phyloP scores from a whole-genome alignment of 208 protist genomes.

The Wallacemonas sp. region DNA sequence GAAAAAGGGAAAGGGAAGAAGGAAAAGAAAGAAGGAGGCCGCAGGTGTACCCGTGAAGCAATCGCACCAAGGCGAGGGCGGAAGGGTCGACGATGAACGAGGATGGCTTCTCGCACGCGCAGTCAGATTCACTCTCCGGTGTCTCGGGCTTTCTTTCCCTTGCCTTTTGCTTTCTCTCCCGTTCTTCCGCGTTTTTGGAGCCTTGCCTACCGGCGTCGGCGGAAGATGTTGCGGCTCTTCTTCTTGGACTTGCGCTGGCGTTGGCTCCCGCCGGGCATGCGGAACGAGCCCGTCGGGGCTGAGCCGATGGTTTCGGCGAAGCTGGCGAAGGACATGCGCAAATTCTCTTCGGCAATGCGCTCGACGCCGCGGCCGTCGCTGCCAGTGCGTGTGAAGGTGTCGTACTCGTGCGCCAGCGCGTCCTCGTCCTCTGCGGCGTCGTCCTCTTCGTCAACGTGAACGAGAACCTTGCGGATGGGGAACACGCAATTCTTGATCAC shows the following conservation, averaged over 20 bases:
- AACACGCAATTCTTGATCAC: slow-evolving; percentile 83
- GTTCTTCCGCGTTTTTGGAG: not conserved
- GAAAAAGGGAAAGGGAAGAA: not conserved
- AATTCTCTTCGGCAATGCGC: slow-evolving; percentile 75
- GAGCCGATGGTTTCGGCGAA: slow-evolving; percentile 59
- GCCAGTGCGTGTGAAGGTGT: slow-evolving; percentile 44
- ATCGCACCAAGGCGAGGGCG: too few species aligned
- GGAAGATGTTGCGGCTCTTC: slow-evolving; percentile 21
- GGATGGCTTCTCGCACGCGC: too few species aligned
- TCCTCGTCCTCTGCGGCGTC: slow-evolving; percentile 35
- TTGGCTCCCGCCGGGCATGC: slow-evolving; percentile 21
- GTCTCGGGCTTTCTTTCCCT: slow-evolving; percentile 5
- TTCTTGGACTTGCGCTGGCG: slow-evolving; percentile 18
- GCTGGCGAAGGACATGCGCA: slow-evolving; percentile 85
- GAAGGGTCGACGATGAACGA: too few species aligned
- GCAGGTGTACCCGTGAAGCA: too few species aligned
- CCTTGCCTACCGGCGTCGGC: slow-evolving; percentile 17
- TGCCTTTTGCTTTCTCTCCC: not conserved
- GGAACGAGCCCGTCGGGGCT: slow-evolving; percentile 50
- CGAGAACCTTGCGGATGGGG: slow-evolving; percentile 38
- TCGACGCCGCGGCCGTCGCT: slow-evolving; percentile 52
- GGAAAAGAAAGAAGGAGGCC: not conserved
- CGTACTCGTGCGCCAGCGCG: slow-evolving; percentile 58
- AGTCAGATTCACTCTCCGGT: too few species aligned
- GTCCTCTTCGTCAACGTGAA: slow-evolving; percentile 25